Conservation (phyloP, 1,139 yeast species). For the Dujonia santamariae region DNA sequence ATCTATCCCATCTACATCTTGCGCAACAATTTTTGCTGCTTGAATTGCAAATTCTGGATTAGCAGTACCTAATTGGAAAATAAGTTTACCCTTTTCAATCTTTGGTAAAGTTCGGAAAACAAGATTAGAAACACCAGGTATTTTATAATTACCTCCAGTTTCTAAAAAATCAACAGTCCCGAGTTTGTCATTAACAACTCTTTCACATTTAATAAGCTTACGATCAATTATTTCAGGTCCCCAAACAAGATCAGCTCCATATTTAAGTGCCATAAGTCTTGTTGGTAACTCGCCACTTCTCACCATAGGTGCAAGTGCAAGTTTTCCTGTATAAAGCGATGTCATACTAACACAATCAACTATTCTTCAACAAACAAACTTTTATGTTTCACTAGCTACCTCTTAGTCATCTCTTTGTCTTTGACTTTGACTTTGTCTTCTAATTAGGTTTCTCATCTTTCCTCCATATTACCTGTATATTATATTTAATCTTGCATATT, state of each 20-base stretch:
- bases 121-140: conserved; percentile 43
- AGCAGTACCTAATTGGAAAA: conserved; percentile 90
- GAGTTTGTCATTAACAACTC: conserved; percentile 53
- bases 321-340: conserved; percentile 53
- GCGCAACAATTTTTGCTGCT: conserved; percentile 77
- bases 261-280: conserved; percentile 67
- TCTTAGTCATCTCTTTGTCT: too few relatives aligned
- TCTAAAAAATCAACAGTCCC: conserved; percentile 61
- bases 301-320: conserved; percentile 95
- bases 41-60: conserved; percentile 79
- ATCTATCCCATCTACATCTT: conserved; percentile 90
- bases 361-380: not conserved
- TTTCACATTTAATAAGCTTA: conserved; percentile 66
- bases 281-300: conserved; percentile 93
- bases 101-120: conserved; percentile 73
- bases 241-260: conserved; percentile 97
- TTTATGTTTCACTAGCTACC: too few relatives aligned
- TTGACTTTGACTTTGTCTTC: too few relatives aligned
- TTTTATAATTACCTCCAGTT: conserved; percentile 25
- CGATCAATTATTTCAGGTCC: conserved; percentile 91
- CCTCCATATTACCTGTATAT: too few relatives aligned
- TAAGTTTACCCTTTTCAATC: conserved; percentile 58
- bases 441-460: too few relatives aligned
- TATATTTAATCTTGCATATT: too few relatives aligned
- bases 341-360: not conserved